Percentiles rank a stretch among this genome's conserved stretches.
phyloP scores from a whole-genome alignment of 768 basidiomycete species.

The Harrya chromipes region DNA sequence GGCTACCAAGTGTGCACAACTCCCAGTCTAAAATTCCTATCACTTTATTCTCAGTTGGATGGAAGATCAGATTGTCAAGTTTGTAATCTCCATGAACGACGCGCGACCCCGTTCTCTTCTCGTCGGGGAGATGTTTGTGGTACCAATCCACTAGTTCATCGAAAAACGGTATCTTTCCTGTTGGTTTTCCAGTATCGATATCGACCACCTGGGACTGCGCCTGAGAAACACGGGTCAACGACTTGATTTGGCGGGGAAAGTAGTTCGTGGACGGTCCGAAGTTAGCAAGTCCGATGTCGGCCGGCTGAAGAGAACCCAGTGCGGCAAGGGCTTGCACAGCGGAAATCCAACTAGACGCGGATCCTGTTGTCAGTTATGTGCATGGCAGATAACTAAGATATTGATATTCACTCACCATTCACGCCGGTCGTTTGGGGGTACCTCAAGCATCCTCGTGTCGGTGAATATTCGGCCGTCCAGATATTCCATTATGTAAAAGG shows the following conservation, averaged over 20 bases:
- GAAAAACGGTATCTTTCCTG: conserved; percentile 75
- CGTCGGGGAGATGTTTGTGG: conserved; percentile 67
- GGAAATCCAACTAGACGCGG: conserved; percentile 63
- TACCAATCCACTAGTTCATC: conserved; percentile 78
- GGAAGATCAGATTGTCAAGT: conserved; percentile 95
- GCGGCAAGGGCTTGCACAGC: conserved; percentile 68
- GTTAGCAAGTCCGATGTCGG: conserved; percentile 59
- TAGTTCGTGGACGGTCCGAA: conserved; percentile 79
- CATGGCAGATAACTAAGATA: not conserved
- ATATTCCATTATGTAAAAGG: conserved; percentile 97
- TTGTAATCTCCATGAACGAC: conserved; percentile 99
- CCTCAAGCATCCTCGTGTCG: conserved; percentile 71
- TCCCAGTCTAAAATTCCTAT: conserved; percentile 99
- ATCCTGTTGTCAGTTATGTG: not conserved
- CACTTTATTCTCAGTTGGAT: conserved; percentile 85
- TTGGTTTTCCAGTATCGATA: conserved; percentile 53
- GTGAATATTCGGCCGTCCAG: conserved; percentile 93
- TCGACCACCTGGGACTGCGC: conserved; percentile 72
- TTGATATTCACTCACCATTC: conserved; percentile 55
- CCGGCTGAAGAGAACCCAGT: conserved; percentile 62
- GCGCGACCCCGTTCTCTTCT: conserved; percentile 68
- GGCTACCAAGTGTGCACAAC: conserved; percentile 90
- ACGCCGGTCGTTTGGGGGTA: conserved; percentile 56
- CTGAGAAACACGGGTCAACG: conserved; percentile 76
- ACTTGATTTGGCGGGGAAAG: conserved; percentile 92